phyloP scores from a whole-genome alignment of 192 early-diverging fungal genomes.

The Paraglomus brasilianum region DNA sequence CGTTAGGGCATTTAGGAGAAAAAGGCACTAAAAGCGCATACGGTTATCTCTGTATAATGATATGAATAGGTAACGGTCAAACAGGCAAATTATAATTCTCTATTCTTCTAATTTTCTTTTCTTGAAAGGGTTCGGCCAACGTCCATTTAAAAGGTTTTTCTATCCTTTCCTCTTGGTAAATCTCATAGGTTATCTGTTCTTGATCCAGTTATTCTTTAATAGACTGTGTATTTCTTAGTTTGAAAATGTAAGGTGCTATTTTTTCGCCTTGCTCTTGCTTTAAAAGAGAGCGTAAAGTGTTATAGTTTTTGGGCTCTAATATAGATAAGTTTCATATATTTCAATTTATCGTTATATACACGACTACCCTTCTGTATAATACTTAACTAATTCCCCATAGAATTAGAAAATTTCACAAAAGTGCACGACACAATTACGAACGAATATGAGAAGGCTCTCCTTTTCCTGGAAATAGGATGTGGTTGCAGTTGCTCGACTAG shows the following conservation, averaged over 20 bases:
- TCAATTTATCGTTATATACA: conserved; percentile 26
- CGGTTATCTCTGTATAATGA: too few relatives aligned
- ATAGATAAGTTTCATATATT: conserved; percentile 15
- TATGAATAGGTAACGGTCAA: too few relatives aligned
- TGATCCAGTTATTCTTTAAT: conserved; percentile 6
- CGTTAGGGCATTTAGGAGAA: too few relatives aligned
- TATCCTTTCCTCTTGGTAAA: conserved; percentile 23
- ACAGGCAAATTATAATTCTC: too few relatives aligned
- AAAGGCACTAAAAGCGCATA: too few relatives aligned
- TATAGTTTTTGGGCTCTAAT: neutral
- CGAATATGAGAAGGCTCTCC: too few relatives aligned
- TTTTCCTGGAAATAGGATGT: too few relatives aligned
- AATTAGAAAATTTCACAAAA: too few relatives aligned
- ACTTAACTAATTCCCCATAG: too few relatives aligned
- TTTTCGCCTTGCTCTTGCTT: too few relatives aligned
- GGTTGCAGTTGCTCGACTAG: too few relatives aligned
- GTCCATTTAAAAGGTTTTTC: conserved; percentile 14
- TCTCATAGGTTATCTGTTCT: conserved; percentile 4
- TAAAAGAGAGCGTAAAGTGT: neutral
- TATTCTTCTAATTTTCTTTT: conserved; percentile 15
- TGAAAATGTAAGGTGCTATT: conserved; percentile 8
- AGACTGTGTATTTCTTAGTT: neutral
- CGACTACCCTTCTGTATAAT: conserved; percentile 4
- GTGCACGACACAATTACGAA: too few relatives aligned
- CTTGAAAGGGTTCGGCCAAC: conserved; percentile 17